Evolutionary conservation across 2,329 filamentous ascomycete genomes (phyloP).

Genomic region (Neospermospora avenae): DNA sequence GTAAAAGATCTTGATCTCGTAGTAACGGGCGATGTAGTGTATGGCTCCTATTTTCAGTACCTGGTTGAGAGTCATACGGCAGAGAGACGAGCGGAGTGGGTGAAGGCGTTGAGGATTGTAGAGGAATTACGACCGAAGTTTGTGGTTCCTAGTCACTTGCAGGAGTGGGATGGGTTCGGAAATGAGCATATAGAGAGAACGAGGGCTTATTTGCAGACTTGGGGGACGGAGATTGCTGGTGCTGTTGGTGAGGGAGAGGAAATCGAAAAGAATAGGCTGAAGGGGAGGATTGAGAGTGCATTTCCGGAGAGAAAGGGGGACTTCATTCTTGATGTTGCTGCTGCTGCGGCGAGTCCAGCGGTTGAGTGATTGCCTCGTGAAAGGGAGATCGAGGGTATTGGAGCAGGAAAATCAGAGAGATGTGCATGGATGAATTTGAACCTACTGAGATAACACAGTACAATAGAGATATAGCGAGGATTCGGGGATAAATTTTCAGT

Average conservation of each 20-base stretch:
- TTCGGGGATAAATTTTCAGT: neutral
- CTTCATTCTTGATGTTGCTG: constrained; percentile 7
- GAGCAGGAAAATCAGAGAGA: neutral
- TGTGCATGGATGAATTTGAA: neutral
- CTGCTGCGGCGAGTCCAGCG: neutral
- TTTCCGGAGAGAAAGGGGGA: constrained; percentile 9
- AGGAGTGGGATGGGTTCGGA: constrained; percentile 26
- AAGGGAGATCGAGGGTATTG: neutral
- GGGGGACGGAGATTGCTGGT: constrained; percentile 10
- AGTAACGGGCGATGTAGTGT: constrained; percentile 37
- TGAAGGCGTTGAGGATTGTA: constrained; percentile 32
- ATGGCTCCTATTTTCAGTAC: constrained; percentile 35
- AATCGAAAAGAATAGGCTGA: neutral
- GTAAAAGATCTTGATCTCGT: constrained; percentile 33
- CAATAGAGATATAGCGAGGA: neutral
- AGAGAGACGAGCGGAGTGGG: constrained; percentile 33
- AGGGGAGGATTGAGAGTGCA: neutral
- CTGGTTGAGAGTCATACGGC: constrained; percentile 35
- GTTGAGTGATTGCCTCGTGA: neutral
- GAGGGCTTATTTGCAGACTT: constrained; percentile 28
- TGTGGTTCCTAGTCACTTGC: constrained; percentile 34
- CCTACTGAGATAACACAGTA: neutral
- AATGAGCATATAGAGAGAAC: constrained; percentile 27
- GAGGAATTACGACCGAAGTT: constrained; percentile 30
- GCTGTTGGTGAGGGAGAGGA: neutral